A percentile compares a stretch with the other conserved stretches of the same genome.
Evolutionary conservation across 2,329 filamentous ascomycete species (phyloP).

Genomic region (Onygenales sp.): DNA sequence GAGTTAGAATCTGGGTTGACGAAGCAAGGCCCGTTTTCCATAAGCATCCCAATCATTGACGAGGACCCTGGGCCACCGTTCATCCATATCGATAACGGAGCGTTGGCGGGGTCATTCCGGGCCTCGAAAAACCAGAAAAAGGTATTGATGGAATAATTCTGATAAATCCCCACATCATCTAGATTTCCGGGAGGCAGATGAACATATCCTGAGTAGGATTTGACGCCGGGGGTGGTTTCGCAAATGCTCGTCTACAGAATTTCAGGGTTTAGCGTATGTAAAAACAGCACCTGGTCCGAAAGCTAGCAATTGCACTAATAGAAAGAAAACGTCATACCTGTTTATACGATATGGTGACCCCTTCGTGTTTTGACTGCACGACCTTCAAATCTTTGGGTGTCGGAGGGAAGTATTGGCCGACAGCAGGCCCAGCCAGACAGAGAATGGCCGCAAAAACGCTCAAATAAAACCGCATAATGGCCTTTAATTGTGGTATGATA

Average conservation of each 20-base stretch:
- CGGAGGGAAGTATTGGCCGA: slow-evolving; percentile 25
- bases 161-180: slow-evolving; percentile 29
- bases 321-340: slow-evolving; percentile 23
- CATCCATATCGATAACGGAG: slow-evolving; percentile 53
- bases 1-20: slow-evolving; percentile 44
- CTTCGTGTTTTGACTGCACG: slow-evolving; percentile 29
- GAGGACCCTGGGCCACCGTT: slow-evolving; percentile 52
- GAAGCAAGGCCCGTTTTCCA: slow-evolving; percentile 44
- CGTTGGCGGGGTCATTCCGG: slow-evolving; percentile 41
- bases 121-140: slow-evolving; percentile 60
- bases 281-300: not conserved
- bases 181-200: slow-evolving; percentile 42
- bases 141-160: slow-evolving; percentile 51
- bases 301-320: not conserved
- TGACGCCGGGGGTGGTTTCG: slow-evolving; percentile 48
- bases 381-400: slow-evolving; percentile 30
- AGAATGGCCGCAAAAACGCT: no score
- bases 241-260: slow-evolving; percentile 38
- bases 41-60: slow-evolving; percentile 48
- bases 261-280: not conserved
- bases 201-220: slow-evolving; percentile 50
- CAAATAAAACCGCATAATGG: no score
- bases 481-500: no score
- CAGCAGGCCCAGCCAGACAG: not conserved
- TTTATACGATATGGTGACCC: slow-evolving; percentile 37